phyloP scores from a whole-genome alignment of 495 filamentous ascomycete genomes.

The Echria macrotheca region DNA sequence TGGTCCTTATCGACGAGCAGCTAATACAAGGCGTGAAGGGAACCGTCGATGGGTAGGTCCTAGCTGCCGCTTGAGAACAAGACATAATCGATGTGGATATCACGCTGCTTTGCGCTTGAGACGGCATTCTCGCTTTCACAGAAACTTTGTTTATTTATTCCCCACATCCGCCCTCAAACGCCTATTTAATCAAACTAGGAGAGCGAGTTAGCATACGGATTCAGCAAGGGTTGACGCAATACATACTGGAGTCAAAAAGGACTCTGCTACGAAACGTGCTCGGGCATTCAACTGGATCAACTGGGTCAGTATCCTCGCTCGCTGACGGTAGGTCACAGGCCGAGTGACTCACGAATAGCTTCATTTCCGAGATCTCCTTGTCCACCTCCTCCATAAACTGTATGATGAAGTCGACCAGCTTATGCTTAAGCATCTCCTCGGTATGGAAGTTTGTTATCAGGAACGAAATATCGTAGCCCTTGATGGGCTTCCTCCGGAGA shows the following conservation, averaged over 20 bases:
- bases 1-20: too few species aligned
- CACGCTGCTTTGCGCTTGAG: too few species aligned
- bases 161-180: too few species aligned
- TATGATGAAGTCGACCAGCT: conserved; percentile 97
- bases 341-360: conserved; percentile 75
- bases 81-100: too few species aligned
- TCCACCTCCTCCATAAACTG: conserved; percentile 99
- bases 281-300: conserved; percentile 77
- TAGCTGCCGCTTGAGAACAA: too few species aligned
- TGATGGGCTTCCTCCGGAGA: conserved; percentile 86
- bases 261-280: conserved; percentile 96
- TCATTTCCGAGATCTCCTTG: conserved; percentile 99
- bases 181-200: conserved; percentile 10
- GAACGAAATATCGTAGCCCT: conserved; percentile 99
- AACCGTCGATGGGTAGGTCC: too few species aligned
- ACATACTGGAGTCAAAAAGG: conserved; percentile 90
- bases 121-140: too few species aligned
- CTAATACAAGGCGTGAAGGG: too few species aligned
- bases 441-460: conserved; percentile 98
- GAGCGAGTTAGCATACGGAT: background rate
- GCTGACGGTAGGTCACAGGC: conserved; percentile 18
- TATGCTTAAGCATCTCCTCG: conserved; percentile 96
- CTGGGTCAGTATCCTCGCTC: conserved; percentile 26
- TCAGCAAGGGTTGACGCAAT: too few species aligned
- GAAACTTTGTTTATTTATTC: too few species aligned